Evolutionary conservation across 768 basidiomycete genomes (phyloP).

Genomic region (Gelatoporia subvermispora): DNA sequence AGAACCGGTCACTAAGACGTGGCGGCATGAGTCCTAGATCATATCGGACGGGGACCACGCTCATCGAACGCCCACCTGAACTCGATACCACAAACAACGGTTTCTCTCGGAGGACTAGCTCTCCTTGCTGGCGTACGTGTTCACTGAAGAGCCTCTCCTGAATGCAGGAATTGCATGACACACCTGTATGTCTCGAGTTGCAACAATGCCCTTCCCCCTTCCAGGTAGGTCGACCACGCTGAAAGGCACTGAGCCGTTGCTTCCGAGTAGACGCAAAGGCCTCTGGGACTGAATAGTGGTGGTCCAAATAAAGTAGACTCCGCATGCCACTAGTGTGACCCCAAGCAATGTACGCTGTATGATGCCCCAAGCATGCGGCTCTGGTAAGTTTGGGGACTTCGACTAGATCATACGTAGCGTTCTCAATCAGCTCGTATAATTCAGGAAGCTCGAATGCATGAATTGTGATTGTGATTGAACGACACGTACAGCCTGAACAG

Average conservation of each 20-base stretch:
- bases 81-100: conserved; percentile 51
- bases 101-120: conserved; percentile 49
- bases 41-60: no score
- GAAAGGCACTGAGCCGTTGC: conserved; percentile 18
- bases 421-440: no score
- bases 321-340: no score
- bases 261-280: neutral
- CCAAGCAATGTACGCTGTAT: no score
- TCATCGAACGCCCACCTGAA: conserved; percentile 37
- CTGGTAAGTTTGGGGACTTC: no score
- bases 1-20: conserved; percentile 34
- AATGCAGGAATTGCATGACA: conserved; percentile 2
- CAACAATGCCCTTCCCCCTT: conserved; percentile 52
- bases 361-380: no score
- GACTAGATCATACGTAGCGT: no score
- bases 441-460: no score
- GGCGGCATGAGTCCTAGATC: neutral
- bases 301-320: no score
- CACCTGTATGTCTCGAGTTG: conserved; percentile 47
- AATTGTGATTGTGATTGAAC: no score
- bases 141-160: neutral
- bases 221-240: conserved; percentile 46
- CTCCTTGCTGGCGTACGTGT: conserved; percentile 45
- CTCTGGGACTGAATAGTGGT: no score
- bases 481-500: no score